Percentiles rank a stretch among this genome's conserved stretches.
These are phyloP conservation scores for Alternaria metachromatica DNA, from an alignment of 2,329 filamentous ascomycete genomes.

Conservation along the genomic window DNA sequence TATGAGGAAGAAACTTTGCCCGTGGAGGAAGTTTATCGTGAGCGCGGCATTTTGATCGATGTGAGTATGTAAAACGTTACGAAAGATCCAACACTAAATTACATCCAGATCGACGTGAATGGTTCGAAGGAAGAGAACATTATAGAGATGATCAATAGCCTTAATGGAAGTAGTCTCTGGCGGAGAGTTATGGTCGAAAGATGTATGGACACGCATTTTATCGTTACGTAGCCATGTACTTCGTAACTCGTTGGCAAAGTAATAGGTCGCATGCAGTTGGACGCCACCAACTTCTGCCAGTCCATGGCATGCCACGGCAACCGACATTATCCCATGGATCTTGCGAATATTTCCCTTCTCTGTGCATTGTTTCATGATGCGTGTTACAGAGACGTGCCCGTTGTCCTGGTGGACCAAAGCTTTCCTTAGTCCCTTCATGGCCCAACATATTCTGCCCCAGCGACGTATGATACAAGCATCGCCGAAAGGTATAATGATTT, in stretches of 20 bases:
- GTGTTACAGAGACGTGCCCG: not conserved
- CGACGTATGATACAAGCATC: not conserved
- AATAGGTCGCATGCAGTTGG: not conserved
- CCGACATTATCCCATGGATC: not conserved
- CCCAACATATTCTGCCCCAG: not conserved
- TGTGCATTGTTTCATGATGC: not conserved
- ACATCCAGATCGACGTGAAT: not conserved
- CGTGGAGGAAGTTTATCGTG: not conserved
- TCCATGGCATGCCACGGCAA: not conserved
- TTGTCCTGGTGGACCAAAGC: not conserved
- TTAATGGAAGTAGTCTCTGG: not conserved
- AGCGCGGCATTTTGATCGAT: constrained; percentile 3
- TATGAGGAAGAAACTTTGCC: not conserved
- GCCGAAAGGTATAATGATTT: not conserved
- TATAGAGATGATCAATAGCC: not conserved
- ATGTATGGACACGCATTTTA: not conserved
- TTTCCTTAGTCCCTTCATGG: not conserved
- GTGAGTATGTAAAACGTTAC: not conserved
- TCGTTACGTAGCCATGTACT: not conserved
- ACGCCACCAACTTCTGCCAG: not conserved
- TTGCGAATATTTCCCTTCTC: not conserved
- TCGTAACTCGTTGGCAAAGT: not conserved
- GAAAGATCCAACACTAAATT: not conserved
- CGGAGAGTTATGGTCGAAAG: not conserved
- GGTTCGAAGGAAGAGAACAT: not conserved